Evolutionary conservation across 2,329 filamentous ascomycete genomes (phyloP), one percentile per base, ranked within the genome.

Genomic region (Fusarium torulosum): DNA sequence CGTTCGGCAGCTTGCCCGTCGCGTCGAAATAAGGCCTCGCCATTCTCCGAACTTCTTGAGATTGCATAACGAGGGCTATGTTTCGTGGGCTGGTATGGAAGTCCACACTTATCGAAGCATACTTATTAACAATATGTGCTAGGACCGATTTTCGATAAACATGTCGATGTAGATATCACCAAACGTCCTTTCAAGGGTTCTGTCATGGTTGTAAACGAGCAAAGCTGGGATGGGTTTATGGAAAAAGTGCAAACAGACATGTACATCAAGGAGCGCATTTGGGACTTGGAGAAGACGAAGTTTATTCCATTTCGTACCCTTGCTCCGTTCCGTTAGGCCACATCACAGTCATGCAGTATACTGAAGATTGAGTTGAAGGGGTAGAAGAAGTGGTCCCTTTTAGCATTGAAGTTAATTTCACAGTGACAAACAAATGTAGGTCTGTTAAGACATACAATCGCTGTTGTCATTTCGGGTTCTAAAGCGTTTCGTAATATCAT

Each of bases 121-220:
- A 8, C n/a, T 53, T 4, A 45, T 7, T 7, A 13, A 27, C 7
- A 25, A 6, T 25, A 17, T 11, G n/a, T 37, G 2, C 2, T 6
- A 53, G 51, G 51, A 6, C 51, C 51, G 20, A 25, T 53, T n/a
- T 53, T 53, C 15, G 51, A 53, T 3, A 44, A 45, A 7, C 41
- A 53, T 17, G n/a, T 53, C 13, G 41, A 53, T 14, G 41, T 17
- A 11, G 51, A 53, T 21, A 53, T 53, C 4, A 27, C 51, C 11
- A 53, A 53, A 21, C 40, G 40, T 17, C 51, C 51, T 13, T 53
- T 53, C 29, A 53, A 53, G 15, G 51, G 51, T 20, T 53, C 51
- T 2, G 51, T 53, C 6, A 53, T 53, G 51, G 51, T 53, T 13
- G 31, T 53, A 4, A 53, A 53, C 8, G 51, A 53, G 15, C 17